Conservation (phyloP, 1,139 yeast species). For the Insectozyma bohioensis region DNA sequence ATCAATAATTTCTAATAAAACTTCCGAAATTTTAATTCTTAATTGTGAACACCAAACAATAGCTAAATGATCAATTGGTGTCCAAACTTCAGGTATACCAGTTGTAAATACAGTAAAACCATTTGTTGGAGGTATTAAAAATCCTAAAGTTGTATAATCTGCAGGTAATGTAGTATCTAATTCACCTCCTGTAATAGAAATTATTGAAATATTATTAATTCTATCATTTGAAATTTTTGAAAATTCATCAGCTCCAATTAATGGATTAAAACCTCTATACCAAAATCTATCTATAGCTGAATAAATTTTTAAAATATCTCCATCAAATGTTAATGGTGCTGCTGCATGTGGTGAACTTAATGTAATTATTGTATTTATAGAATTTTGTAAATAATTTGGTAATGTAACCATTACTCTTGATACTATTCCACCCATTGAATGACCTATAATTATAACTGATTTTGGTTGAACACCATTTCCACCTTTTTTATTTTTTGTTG, state of each 20-base stretch:
- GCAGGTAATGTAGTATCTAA: conserved; percentile 85
- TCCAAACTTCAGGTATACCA: conserved; percentile 91
- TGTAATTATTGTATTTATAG: conserved; percentile 83
- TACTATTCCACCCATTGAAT: conserved; percentile 97
- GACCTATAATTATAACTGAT: conserved; percentile 82
- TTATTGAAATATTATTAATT: conserved; percentile 49
- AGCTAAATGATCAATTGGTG: conserved; percentile 93
- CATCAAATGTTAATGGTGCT: conserved; percentile 94
- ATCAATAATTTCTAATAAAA: conserved; percentile 63
- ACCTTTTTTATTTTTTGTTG: conserved; percentile 15
- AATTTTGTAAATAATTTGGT: conserved; percentile 67
- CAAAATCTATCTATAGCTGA: conserved; percentile 77
- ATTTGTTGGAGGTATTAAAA: conserved; percentile 66
- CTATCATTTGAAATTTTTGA: conserved; percentile 36
- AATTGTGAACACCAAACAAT: conserved; percentile 96
- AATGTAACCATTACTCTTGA: conserved; percentile 78
- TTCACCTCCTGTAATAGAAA: conserved; percentile 92
- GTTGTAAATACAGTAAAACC: conserved; percentile 86
- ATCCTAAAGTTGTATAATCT: conserved; percentile 80
- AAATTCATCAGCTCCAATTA: conserved; percentile 18
- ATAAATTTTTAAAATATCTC: conserved; percentile 76
- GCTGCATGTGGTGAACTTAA: conserved; percentile 91
- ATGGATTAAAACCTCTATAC: conserved; percentile 55
- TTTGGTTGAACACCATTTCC: conserved; percentile 46
- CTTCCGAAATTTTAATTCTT: conserved; percentile 59